These are phyloP conservation scores for Xylaria scruposa DNA, from an alignment of 495 filamentous ascomycete species.

Conservation along the genomic window DNA sequence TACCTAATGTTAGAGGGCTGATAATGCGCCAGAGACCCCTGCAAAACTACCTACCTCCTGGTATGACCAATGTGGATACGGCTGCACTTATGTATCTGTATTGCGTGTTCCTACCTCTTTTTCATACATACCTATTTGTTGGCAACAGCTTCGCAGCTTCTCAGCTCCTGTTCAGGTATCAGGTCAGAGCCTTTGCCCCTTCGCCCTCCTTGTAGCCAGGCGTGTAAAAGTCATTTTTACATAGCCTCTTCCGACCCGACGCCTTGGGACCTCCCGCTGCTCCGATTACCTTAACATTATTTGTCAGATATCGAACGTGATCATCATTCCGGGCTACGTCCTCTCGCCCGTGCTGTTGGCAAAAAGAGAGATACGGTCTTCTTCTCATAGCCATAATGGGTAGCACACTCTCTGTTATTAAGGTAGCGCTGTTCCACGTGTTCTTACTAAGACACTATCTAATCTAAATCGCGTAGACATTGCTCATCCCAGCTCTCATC, in stretches of 20 bases:
- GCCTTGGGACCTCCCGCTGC: background rate
- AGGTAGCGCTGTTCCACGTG: conserved; percentile 41
- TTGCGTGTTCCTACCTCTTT: background rate
- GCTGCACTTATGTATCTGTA: background rate
- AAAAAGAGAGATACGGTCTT: background rate
- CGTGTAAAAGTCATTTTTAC: background rate
- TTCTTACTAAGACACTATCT: background rate
- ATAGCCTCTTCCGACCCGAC: background rate
- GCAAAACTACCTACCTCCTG: too few relatives aligned
- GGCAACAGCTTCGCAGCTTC: background rate
- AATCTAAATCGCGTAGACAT: conserved; percentile 59
- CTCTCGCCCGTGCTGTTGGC: background rate
- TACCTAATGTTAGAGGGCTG: background rate
- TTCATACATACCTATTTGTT: background rate
- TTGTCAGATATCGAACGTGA: background rate
- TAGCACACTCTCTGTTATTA: conserved; percentile 51
- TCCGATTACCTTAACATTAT: background rate
- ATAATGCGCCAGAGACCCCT: background rate
- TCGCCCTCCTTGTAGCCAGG: background rate
- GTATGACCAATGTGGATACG: background rate
- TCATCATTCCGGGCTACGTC: conserved; percentile 11
- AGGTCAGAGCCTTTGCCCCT: background rate
- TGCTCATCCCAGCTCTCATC: conserved; percentile 79
- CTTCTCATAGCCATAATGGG: conserved; percentile 41
- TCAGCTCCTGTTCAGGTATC: background rate